A percentile compares a stretch with the other conserved stretches of the same genome.
Evolutionary conservation across 2,329 filamentous ascomycete species (phyloP).

Genomic region (Coniochaeta prunicola): DNA sequence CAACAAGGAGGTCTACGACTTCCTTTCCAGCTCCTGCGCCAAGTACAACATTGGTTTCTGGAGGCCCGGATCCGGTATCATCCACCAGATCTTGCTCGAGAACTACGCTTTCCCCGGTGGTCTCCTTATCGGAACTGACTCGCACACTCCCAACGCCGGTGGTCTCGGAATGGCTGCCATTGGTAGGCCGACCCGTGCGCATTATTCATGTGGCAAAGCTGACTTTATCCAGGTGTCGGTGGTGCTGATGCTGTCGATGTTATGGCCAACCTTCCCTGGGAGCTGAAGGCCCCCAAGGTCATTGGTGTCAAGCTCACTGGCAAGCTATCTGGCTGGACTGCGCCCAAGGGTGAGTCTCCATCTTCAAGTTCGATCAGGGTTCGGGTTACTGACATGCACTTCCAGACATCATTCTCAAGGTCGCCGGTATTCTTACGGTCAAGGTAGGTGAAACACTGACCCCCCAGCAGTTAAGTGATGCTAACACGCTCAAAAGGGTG

Average conservation of each 20-base stretch:
- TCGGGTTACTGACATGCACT: slow-evolving; percentile 2
- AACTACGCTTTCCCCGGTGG: slow-evolving; percentile 99
- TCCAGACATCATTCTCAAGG: slow-evolving; percentile 92
- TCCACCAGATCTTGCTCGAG: slow-evolving; percentile 97
- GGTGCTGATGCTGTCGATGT: slow-evolving; percentile 82
- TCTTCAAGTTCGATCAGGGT: background rate
- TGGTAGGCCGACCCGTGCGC: background rate
- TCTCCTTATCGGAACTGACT: slow-evolving; percentile 96
- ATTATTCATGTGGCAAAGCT: background rate
- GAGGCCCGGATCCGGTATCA: slow-evolving; percentile 97
- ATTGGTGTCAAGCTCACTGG: slow-evolving; percentile 96
- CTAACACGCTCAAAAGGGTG: slow-evolving; percentile 57
- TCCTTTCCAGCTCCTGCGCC: slow-evolving; percentile 85
- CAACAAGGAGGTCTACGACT: slow-evolving; percentile 99
- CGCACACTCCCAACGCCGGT: slow-evolving; percentile 70
- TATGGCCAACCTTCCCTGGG: slow-evolving; percentile 96
- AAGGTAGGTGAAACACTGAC: background rate
- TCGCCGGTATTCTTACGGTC: slow-evolving; percentile 92
- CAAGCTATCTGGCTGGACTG: slow-evolving; percentile 79
- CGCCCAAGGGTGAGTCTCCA: slow-evolving; percentile 69
- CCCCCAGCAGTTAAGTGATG: background rate
- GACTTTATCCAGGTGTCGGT: background rate
- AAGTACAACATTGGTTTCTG: slow-evolving; percentile 99
- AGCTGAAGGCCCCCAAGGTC: slow-evolving; percentile 94
- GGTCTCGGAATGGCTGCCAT: slow-evolving; percentile 4